These are phyloP conservation scores for Puccinia polysora DNA, from an alignment of 1,284 basidiomycete genomes.

Conservation along the genomic window DNA sequence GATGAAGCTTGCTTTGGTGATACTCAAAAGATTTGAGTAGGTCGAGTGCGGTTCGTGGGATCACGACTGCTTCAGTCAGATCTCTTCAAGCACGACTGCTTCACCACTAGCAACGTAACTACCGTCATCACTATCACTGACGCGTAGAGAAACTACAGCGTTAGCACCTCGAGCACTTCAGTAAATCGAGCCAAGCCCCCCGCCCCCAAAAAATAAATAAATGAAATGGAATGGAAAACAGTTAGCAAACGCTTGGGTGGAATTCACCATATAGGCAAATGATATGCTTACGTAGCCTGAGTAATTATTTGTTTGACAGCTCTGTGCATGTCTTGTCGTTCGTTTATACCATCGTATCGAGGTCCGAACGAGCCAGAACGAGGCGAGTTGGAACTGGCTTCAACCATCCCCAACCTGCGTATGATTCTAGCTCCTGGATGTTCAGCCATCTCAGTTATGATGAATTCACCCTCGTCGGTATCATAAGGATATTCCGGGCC, in stretches of 20 bases:
- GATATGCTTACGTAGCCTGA: constrained; percentile 23
- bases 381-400: constrained; percentile 16
- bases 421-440: constrained; percentile 18
- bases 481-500: background rate
- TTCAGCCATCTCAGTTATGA: constrained; percentile 26
- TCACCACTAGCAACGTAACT: constrained; percentile 25
- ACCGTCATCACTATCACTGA: constrained; percentile 10
- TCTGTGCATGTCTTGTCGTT: constrained; percentile 21
- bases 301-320: constrained; percentile 35
- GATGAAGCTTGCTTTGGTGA: too few relatives aligned
- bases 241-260: too few relatives aligned
- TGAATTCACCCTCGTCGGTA: constrained; percentile 25
- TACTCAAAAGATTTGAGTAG: too few relatives aligned
- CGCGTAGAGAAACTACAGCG: constrained; percentile 23
- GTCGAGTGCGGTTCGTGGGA: too few relatives aligned
- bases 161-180: constrained; percentile 29
- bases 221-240: background rate
- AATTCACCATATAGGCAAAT: background rate
- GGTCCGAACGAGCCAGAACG: background rate
- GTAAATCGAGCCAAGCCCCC: background rate
- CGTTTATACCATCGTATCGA: background rate
- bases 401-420: constrained; percentile 5
- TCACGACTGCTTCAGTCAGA: too few relatives aligned
- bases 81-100: constrained; percentile 14
- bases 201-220: background rate